phyloP scores from a whole-genome alignment of 148 eudicot species.

The Dianthus caryophyllus region DNA sequence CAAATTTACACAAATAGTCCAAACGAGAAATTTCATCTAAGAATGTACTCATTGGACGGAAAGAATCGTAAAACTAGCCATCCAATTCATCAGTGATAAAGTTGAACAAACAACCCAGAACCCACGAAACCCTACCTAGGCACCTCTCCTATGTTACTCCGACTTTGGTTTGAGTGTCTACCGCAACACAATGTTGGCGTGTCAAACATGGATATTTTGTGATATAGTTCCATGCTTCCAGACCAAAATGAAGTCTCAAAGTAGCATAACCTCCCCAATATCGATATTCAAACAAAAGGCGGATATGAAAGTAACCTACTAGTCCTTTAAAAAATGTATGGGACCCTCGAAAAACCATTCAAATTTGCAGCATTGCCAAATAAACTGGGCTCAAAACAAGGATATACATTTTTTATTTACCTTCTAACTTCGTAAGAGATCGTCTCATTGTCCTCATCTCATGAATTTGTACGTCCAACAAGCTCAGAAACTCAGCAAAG shows the following conservation, averaged over 20 bases:
- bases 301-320: not conserved
- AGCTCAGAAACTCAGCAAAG: conserved; percentile 59
- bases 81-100: not conserved
- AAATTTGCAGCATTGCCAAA: not conserved
- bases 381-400: not conserved
- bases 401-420: conserved; percentile 34
- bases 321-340: not conserved
- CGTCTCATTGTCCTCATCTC: conserved; percentile 78
- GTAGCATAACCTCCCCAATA: too few species aligned
- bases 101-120: not conserved
- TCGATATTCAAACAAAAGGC: not conserved
- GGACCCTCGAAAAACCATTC: not conserved
- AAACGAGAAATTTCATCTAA: not conserved
- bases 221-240: too few species aligned
- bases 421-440: conserved; percentile 62
- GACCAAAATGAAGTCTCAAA: too few species aligned
- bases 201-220: too few species aligned
- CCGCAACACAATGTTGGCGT: too few species aligned
- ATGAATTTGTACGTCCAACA: conserved; percentile 63
- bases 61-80: not conserved
- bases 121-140: not conserved
- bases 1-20: not conserved
- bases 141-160: not conserved
- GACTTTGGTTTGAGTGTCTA: too few species aligned
- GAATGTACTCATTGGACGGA: not conserved